Conservation (phyloP, 805 yeast species). For the Citeromyces nyonsensis region DNA sequence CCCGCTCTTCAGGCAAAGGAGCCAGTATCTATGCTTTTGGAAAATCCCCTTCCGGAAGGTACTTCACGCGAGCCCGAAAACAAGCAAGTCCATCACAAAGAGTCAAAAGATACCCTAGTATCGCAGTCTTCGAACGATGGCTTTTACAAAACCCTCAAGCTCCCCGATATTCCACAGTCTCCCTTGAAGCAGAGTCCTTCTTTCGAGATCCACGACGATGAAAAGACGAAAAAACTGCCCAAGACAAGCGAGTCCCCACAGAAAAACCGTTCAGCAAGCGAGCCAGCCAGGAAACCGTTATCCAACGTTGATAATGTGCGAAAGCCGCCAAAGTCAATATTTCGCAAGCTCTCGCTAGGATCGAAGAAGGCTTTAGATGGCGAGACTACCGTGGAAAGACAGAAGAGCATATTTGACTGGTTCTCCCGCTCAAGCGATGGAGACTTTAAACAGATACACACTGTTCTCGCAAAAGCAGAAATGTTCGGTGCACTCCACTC, state of each 20-base stretch:
- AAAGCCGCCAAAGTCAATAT: slow-evolving; percentile 19
- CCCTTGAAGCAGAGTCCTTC: slow-evolving; percentile 14
- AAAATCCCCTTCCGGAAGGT: not conserved
- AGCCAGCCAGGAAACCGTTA: not conserved
- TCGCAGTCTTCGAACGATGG: slow-evolving; percentile 18
- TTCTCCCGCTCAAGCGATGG: slow-evolving; percentile 16
- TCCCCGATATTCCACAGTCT: slow-evolving; percentile 29
- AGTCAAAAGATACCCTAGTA: slow-evolving; percentile 24
- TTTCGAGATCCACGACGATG: slow-evolving; percentile 4
- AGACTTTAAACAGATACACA: slow-evolving; percentile 13
- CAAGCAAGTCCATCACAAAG: slow-evolving; percentile 7
- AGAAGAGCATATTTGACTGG: slow-evolving; percentile 17
- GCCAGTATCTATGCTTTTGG: no score
- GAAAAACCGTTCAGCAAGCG: not conserved
- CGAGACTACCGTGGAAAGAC: slow-evolving; percentile 1
- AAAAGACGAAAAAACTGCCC: not conserved
- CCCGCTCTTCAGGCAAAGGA: no score
- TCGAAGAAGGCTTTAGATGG: slow-evolving; percentile 14
- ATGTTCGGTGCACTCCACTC: slow-evolving; percentile 51
- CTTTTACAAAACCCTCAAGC: slow-evolving; percentile 27
- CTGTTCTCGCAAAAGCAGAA: slow-evolving; percentile 27
- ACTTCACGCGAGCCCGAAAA: not conserved
- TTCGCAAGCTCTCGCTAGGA: slow-evolving; percentile 38
- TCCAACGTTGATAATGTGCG: slow-evolving; percentile 8
- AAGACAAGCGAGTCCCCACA: not conserved